phyloP scores from a whole-genome alignment of 1,139 yeast species.

The Geotrichum phurueaensis region DNA sequence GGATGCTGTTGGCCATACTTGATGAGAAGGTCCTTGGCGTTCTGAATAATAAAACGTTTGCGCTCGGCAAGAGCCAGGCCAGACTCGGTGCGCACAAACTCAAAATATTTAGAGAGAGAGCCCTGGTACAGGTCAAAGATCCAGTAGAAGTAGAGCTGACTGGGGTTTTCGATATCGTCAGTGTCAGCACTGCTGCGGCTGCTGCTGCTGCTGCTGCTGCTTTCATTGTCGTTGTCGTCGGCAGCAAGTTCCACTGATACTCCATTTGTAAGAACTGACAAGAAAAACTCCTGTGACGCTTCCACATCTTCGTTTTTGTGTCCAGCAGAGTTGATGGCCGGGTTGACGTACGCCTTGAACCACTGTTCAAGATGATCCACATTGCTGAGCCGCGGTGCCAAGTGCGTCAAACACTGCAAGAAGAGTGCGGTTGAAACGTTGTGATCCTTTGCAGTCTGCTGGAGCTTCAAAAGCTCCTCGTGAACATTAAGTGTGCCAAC shows the following conservation, averaged over 20 bases:
- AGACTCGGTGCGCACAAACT: constrained; percentile 13
- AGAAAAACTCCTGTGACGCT: constrained; percentile 42
- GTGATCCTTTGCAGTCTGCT: constrained; percentile 35
- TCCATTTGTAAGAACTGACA: constrained; percentile 32
- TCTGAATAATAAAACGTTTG: constrained; percentile 43
- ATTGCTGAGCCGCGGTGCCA: constrained; percentile 40
- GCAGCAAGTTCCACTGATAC: constrained; percentile 23
- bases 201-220: constrained; percentile 23
- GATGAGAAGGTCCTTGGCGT: constrained; percentile 40
- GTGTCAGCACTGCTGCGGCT: constrained; percentile 19
- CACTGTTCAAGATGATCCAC: constrained; percentile 44
- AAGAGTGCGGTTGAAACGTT: constrained; percentile 39
- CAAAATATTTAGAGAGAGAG: constrained; percentile 6
- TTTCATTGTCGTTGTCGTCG: constrained; percentile 23
- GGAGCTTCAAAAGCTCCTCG: constrained; percentile 46
- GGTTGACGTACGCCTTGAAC: constrained; percentile 48
- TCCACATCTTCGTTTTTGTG: constrained; percentile 37
- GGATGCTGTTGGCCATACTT: constrained; percentile 34
- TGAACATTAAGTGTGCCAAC: constrained; percentile 33
- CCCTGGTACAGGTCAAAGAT: constrained; percentile 21
- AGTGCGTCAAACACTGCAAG: constrained; percentile 41
- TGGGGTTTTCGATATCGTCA: constrained; percentile 24
- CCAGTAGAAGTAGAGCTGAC: constrained; percentile 16
- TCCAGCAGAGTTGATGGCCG: constrained; percentile 61
- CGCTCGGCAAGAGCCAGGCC: constrained; percentile 27